These are phyloP conservation scores for Hypoxylon crocopeplum DNA, from an alignment of 495 filamentous ascomycete species.

Conservation along the genomic window DNA sequence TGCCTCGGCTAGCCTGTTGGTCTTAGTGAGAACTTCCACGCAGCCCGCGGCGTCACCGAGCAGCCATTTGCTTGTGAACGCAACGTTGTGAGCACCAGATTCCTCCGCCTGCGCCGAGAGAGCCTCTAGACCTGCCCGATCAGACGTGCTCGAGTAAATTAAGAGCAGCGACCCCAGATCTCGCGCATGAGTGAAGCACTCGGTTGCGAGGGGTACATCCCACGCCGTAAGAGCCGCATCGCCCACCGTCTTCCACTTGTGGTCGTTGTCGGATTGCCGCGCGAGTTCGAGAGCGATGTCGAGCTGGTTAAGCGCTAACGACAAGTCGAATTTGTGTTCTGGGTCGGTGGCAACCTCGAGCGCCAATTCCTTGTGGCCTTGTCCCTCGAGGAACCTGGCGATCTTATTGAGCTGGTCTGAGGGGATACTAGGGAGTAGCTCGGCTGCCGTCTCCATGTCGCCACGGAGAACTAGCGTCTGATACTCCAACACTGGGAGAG, in stretches of 20 bases:
- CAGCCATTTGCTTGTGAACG: slow-evolving; percentile 90
- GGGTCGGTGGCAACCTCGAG: slow-evolving; percentile 95
- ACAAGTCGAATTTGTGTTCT: slow-evolving; percentile 96
- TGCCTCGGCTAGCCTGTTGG: slow-evolving; percentile 80
- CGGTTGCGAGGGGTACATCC: slow-evolving; percentile 86
- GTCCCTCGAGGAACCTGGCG: slow-evolving; percentile 95
- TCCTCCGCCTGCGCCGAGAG: slow-evolving; percentile 76
- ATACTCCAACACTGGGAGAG: slow-evolving; percentile 94
- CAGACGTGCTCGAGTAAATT: slow-evolving; percentile 80
- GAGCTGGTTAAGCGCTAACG: slow-evolving; percentile 81
- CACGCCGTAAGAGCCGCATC: slow-evolving; percentile 87
- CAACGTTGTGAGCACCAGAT: slow-evolving; percentile 84
- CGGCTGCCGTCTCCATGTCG: slow-evolving; percentile 91
- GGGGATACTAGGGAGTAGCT: slow-evolving; percentile 82
- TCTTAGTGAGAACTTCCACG: slow-evolving; percentile 78
- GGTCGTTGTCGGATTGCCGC: slow-evolving; percentile 81
- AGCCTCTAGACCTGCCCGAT: slow-evolving; percentile 72
- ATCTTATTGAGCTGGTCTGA: slow-evolving; percentile 95
- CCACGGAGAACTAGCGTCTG: slow-evolving; percentile 94
- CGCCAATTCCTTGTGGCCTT: slow-evolving; percentile 93
- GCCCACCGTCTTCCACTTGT: slow-evolving; percentile 96
- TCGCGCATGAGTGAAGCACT: slow-evolving; percentile 89
- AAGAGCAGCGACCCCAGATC: slow-evolving; percentile 90
- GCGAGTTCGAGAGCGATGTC: slow-evolving; percentile 87
- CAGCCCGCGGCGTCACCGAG: slow-evolving; percentile 82